phyloP scores from a whole-genome alignment of 2,329 filamentous ascomycete genomes.

The Sporothrix globosa region DNA sequence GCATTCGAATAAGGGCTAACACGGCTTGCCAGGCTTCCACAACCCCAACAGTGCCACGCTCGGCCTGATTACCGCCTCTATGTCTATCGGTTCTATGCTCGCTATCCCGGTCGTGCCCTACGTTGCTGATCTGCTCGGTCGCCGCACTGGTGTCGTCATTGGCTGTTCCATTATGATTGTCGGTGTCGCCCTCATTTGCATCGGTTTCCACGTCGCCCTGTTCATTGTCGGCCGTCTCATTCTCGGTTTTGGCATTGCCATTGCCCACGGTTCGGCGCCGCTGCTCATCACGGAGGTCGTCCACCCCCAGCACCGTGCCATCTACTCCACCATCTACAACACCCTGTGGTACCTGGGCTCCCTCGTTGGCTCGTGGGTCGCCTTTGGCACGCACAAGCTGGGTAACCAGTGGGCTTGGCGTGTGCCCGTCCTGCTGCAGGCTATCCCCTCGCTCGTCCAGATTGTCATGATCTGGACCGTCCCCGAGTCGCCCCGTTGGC shows the following conservation, averaged over 20 bases:
- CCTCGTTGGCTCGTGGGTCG: slow-evolving; percentile 38
- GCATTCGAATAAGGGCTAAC: neutral
- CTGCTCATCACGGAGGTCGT: slow-evolving; percentile 35
- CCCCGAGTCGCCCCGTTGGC: slow-evolving; percentile 41
- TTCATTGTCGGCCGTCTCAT: slow-evolving; percentile 40
- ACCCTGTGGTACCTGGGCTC: slow-evolving; percentile 43
- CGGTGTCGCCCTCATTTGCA: slow-evolving; percentile 47
- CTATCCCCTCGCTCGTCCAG: slow-evolving; percentile 36
- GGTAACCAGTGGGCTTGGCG: slow-evolving; percentile 34
- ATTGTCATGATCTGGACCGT: slow-evolving; percentile 34
- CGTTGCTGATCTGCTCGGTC: slow-evolving; percentile 51
- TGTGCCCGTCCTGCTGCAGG: slow-evolving; percentile 35
- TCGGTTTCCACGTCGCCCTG: slow-evolving; percentile 43
- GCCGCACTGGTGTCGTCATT: slow-evolving; percentile 51
- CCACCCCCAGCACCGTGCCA: slow-evolving; percentile 33
- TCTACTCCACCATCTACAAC: slow-evolving; percentile 35
- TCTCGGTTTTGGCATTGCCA: slow-evolving; percentile 36
- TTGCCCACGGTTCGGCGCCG: slow-evolving; percentile 33
- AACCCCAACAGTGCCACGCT: slow-evolving; percentile 43
- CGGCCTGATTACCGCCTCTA: slow-evolving; percentile 50
- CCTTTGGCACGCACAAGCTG: slow-evolving; percentile 35
- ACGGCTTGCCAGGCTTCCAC: slow-evolving; percentile 39
- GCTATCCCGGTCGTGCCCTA: slow-evolving; percentile 53
- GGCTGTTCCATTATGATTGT: slow-evolving; percentile 46
- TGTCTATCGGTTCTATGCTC: slow-evolving; percentile 51